These are phyloP conservation scores for Torulaspora delbrueckii DNA, from an alignment of 805 yeast species.

Conservation along the genomic window DNA sequence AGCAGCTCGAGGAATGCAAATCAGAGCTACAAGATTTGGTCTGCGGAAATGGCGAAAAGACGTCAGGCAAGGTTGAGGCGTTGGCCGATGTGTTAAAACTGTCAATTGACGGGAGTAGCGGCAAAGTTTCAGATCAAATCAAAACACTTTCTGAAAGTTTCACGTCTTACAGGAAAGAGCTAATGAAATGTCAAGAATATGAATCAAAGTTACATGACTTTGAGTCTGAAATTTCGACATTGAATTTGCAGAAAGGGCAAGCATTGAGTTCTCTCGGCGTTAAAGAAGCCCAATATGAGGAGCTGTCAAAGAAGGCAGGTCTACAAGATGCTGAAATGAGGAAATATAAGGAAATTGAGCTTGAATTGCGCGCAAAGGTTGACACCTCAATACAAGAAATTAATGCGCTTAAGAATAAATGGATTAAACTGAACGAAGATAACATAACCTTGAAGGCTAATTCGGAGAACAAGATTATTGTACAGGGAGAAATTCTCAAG, in stretches of 20 bases:
- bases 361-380: constrained; percentile 13
- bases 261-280: constrained; percentile 22
- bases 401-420: constrained; percentile 7
- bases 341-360: constrained; percentile 8
- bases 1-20: not conserved
- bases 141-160: constrained; percentile 2
- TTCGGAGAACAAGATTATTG: constrained; percentile 36
- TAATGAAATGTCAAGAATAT: constrained; percentile 14
- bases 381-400: constrained; percentile 9
- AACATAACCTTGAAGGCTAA: constrained; percentile 21
- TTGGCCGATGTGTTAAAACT: not conserved
- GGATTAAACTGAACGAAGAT: constrained; percentile 16
- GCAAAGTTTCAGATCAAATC: not conserved
- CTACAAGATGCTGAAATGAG: constrained; percentile 12
- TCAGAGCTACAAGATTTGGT: not conserved
- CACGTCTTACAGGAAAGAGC: constrained; percentile 10
- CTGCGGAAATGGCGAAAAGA: not conserved
- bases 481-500: constrained; percentile 35
- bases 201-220: constrained; percentile 19
- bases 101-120: not conserved
- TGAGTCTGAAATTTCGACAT: constrained; percentile 19
- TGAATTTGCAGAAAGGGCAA: constrained; percentile 26
- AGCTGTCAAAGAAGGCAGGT: constrained; percentile 9
- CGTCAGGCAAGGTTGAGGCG: not conserved
- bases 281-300: constrained; percentile 28